Conservation (phyloP, 129 eudicot genomes). For the Glebionis coronaria region DNA sequence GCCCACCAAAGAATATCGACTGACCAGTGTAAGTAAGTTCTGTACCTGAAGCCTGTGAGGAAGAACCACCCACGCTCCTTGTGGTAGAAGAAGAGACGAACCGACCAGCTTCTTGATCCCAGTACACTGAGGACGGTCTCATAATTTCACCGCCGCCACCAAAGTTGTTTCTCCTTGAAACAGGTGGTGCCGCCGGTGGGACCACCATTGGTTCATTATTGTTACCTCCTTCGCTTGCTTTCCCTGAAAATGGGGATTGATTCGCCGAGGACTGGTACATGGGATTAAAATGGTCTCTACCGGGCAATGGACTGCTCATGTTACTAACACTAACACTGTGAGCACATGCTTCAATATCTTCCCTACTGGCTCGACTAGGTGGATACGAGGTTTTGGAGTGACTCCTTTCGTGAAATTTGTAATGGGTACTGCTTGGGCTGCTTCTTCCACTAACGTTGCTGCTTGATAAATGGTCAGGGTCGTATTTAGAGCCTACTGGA, state of each 20-base stretch:
- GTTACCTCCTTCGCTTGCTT: not conserved
- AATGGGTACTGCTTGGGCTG: conserved; percentile 53
- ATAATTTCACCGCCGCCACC: conserved; percentile 39
- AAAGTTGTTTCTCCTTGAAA: conserved; percentile 62
- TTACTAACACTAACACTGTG: conserved; percentile 71
- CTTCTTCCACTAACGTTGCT: conserved; percentile 65
- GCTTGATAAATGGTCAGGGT: conserved; percentile 59
- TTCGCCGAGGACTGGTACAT: conserved; percentile 54
- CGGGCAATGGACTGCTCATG: conserved; percentile 63
- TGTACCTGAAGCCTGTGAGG: conserved; percentile 60
- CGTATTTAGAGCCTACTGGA: conserved; percentile 47
- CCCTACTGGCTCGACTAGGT: conserved; percentile 76
- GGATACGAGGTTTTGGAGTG: conserved; percentile 56
- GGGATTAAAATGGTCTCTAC: conserved; percentile 42
- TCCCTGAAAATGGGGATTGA: conserved; percentile 45
- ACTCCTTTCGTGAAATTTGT: conserved; percentile 30
- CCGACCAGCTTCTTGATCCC: conserved; percentile 92
- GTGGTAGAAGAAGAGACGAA: conserved; percentile 75
- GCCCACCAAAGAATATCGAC: conserved; percentile 89
- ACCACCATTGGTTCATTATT: conserved; percentile 42
- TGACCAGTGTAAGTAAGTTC: conserved; percentile 68
- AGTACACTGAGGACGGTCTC: conserved; percentile 75
- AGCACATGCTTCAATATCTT: conserved; percentile 67
- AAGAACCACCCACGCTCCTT: conserved; percentile 39
- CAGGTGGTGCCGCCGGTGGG: conserved; percentile 36